Evolutionary conservation across 306 rosid species (phyloP).

Genomic region (Aeschynomene evenia): DNA sequence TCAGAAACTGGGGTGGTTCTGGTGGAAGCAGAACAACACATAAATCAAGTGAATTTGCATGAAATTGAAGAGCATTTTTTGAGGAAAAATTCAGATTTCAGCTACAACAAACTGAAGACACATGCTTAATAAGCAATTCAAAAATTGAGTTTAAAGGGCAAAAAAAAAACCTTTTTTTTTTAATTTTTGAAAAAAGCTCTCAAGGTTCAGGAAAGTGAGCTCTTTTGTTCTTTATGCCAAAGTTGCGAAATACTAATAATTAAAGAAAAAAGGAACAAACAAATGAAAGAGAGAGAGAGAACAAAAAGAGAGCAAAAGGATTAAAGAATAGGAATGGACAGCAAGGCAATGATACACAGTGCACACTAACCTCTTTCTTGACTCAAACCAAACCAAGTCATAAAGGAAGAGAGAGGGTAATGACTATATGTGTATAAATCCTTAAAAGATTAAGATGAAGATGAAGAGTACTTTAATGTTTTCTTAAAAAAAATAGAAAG

Average conservation of each 20-base stretch:
- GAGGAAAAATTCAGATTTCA: conserved; percentile 1
- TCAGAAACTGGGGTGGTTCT: conserved; percentile 3
- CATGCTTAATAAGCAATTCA: conserved; percentile 18
- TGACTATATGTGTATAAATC: neutral
- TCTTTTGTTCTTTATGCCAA: neutral
- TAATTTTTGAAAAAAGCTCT: neutral
- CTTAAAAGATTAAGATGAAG: conserved; percentile 1
- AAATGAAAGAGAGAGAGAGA: conserved; percentile 9
- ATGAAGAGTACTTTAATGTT: neutral
- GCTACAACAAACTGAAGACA: conserved; percentile 21
- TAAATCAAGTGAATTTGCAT: conserved; percentile 22
- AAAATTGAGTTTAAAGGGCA: neutral
- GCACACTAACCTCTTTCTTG: conserved; percentile 2
- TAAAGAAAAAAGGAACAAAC: neutral
- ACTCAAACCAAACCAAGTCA: neutral
- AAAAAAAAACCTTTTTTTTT: neutral
- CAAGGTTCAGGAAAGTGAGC: conserved; percentile 31
- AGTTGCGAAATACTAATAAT: conserved; percentile 6
- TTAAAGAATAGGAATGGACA: conserved; percentile 35
- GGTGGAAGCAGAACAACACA: conserved; percentile 1
- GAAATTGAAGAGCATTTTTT: conserved; percentile 34
- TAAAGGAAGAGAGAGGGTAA: neutral
- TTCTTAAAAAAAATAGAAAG: neutral
- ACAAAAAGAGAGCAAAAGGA: conserved; percentile 27
- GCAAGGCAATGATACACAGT: conserved; percentile 35